phyloP scores from a whole-genome alignment of 2,329 filamentous ascomycete genomes.

The Hymenoscyphus infarciens region DNA sequence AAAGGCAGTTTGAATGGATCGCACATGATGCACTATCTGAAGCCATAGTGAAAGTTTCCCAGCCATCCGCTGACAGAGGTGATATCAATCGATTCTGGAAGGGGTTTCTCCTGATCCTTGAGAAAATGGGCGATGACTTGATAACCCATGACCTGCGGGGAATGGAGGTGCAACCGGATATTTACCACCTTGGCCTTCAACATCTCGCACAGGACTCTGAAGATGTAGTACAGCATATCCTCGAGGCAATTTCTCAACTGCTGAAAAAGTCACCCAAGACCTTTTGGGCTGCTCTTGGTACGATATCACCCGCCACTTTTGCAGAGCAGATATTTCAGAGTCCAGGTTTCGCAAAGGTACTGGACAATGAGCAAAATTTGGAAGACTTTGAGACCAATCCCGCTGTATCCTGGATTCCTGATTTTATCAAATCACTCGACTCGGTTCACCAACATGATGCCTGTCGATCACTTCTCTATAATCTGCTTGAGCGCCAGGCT shows the following conservation, averaged over 20 bases:
- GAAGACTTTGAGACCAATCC: constrained; percentile 50
- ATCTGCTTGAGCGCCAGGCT: constrained; percentile 66
- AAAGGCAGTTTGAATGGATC: constrained; percentile 81
- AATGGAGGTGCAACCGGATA: constrained; percentile 73
- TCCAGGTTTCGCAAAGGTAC: constrained; percentile 58
- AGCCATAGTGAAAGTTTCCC: constrained; percentile 60
- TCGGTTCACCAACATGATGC: constrained; percentile 73
- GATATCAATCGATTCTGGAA: constrained; percentile 74
- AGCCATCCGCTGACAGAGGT: constrained; percentile 46
- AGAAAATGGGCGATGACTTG: constrained; percentile 66
- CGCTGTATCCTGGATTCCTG: constrained; percentile 72
- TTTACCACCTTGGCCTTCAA: constrained; percentile 58
- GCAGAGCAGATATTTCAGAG: constrained; percentile 81
- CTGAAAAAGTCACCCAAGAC: constrained; percentile 72
- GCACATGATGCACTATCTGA: constrained; percentile 69
- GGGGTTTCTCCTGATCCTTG: constrained; percentile 70
- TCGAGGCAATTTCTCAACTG: constrained; percentile 67
- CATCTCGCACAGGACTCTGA: constrained; percentile 51
- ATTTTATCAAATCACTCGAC: constrained; percentile 74
- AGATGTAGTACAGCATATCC: constrained; percentile 61
- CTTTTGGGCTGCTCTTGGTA: constrained; percentile 85
- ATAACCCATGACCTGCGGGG: constrained; percentile 75
- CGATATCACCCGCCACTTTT: constrained; percentile 74
- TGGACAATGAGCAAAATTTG: constrained; percentile 56
- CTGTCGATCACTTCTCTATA: constrained; percentile 72